These are phyloP conservation scores for Saccharomyces hybrid DNA, from an alignment of 1,139 yeast species.

Conservation along the genomic window DNA sequence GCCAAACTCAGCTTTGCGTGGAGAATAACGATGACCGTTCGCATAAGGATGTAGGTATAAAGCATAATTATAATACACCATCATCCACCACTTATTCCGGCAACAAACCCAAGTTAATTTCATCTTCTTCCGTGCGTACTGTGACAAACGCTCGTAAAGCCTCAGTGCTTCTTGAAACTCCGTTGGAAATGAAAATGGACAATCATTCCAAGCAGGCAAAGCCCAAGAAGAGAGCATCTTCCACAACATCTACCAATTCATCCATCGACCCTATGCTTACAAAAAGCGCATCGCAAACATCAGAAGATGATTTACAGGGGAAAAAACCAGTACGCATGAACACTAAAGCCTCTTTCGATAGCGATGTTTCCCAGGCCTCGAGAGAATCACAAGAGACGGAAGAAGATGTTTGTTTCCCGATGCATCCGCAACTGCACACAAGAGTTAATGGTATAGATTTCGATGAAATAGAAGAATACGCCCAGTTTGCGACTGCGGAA, in stretches of 20 bases:
- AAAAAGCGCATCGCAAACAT: constrained; percentile 8
- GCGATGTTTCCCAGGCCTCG: constrained; percentile 67
- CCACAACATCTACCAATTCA: constrained; percentile 5
- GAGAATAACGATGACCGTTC: neutral
- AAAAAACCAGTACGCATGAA: constrained; percentile 10
- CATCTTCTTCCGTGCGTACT: neutral
- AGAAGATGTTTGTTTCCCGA: constrained; percentile 96
- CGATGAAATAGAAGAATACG: constrained; percentile 70
- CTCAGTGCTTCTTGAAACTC: neutral
- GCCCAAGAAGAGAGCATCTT: constrained; percentile 6
- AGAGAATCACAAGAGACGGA: constrained; percentile 80
- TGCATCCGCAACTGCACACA: constrained; percentile 56
- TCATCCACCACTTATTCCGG: neutral
- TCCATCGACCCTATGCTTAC: constrained; percentile 1
- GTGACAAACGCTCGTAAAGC: neutral
- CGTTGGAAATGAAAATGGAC: neutral
- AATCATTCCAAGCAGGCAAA: neutral
- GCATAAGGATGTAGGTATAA: neutral
- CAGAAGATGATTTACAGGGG: constrained; percentile 1
- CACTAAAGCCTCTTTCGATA: constrained; percentile 39
- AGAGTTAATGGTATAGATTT: constrained; percentile 70
- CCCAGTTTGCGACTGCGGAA: constrained; percentile 39
- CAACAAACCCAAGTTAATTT: neutral
- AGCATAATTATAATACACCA: neutral
- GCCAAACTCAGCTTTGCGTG: constrained; percentile 2